Percentiles rank a stretch among this genome's conserved stretches.
Conservation (phyloP, 2,329 filamentous ascomycete genomes). For the Rasamsonia emersonii region DNA sequence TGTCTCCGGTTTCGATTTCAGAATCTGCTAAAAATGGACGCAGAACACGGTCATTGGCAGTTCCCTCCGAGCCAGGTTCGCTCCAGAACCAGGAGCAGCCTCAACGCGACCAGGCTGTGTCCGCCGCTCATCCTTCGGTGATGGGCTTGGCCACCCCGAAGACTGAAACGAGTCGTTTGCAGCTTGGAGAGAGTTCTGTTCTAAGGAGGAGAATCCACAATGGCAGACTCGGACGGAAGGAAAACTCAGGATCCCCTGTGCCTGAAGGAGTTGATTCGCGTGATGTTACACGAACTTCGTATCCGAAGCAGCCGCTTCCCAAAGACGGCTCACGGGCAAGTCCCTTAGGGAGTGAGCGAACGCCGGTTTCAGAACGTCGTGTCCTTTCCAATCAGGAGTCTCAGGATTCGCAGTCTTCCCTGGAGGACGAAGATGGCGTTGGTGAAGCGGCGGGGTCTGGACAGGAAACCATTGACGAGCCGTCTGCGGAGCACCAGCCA, state of each 20-base stretch:
- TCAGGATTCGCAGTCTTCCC: slow-evolving; percentile 8
- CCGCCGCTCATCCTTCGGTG: slow-evolving; percentile 18
- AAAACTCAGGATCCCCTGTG: slow-evolving; percentile 23
- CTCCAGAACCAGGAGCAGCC: slow-evolving; percentile 30
- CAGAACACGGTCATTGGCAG: slow-evolving; percentile 18
- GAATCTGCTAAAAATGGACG: slow-evolving; percentile 44
- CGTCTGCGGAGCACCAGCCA: slow-evolving; percentile 14
- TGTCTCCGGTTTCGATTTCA: slow-evolving; percentile 46
- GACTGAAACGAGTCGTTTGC: slow-evolving; percentile 26
- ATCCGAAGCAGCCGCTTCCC: slow-evolving; percentile 9
- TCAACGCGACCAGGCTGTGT: slow-evolving; percentile 15
- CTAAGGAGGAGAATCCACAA: slow-evolving; percentile 25
- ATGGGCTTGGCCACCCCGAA: slow-evolving; percentile 34
- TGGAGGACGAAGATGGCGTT: slow-evolving; percentile 6
- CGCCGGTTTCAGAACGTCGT: slow-evolving; percentile 10
- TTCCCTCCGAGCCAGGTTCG: slow-evolving; percentile 44
- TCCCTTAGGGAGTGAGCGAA: slow-evolving; percentile 11
- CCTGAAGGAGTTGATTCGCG: slow-evolving; percentile 23
- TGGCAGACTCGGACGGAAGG: slow-evolving; percentile 22
- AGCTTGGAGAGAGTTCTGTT: slow-evolving; percentile 16
- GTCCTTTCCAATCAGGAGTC: slow-evolving; percentile 6
- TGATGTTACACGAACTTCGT: slow-evolving; percentile 9
- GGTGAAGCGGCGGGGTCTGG: slow-evolving; percentile 13
- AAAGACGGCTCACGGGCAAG: slow-evolving; percentile 12
- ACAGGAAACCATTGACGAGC: slow-evolving; percentile 16